Evolutionary conservation across 2,329 filamentous ascomycete species (phyloP).

Genomic region (Shiraia sp.): DNA sequence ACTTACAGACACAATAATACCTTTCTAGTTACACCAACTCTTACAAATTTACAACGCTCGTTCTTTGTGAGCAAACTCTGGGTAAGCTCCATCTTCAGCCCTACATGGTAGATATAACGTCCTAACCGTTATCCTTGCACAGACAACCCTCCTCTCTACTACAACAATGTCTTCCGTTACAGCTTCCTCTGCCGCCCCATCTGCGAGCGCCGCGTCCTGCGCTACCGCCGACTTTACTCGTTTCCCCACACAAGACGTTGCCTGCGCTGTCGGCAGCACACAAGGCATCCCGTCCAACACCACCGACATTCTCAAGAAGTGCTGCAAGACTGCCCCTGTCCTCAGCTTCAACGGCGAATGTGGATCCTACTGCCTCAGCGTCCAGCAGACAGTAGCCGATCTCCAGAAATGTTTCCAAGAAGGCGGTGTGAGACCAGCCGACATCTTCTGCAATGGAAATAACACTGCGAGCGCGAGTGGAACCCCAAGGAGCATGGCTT

Average conservation of each 20-base stretch:
- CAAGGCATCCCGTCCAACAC: slow-evolving; percentile 29
- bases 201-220: slow-evolving; percentile 24
- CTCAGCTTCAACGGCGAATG: slow-evolving; percentile 33
- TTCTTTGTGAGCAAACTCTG: too few species aligned
- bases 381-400: slow-evolving; percentile 30
- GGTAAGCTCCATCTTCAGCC: too few species aligned
- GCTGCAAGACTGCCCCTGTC: slow-evolving; percentile 39
- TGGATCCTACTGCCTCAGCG: slow-evolving; percentile 35
- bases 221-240: slow-evolving; percentile 25
- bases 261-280: slow-evolving; percentile 33
- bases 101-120: too few species aligned
- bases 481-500: slow-evolving; percentile 16
- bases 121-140: not conserved
- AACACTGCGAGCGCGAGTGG: slow-evolving; percentile 33
- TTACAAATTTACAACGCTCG: too few species aligned
- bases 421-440: slow-evolving; percentile 20
- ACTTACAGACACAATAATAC: not conserved
- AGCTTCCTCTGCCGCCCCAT: slow-evolving; percentile 18
- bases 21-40: too few species aligned
- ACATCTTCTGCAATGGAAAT: slow-evolving; percentile 32
- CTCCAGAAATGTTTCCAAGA: slow-evolving; percentile 35
- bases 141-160: slow-evolving; percentile 1
- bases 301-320: slow-evolving; percentile 24
- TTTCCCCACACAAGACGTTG: slow-evolving; percentile 32
- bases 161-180: slow-evolving; percentile 21